Conservation (phyloP, 1,139 yeast species). For the Wickerhamiella pararugosa region DNA sequence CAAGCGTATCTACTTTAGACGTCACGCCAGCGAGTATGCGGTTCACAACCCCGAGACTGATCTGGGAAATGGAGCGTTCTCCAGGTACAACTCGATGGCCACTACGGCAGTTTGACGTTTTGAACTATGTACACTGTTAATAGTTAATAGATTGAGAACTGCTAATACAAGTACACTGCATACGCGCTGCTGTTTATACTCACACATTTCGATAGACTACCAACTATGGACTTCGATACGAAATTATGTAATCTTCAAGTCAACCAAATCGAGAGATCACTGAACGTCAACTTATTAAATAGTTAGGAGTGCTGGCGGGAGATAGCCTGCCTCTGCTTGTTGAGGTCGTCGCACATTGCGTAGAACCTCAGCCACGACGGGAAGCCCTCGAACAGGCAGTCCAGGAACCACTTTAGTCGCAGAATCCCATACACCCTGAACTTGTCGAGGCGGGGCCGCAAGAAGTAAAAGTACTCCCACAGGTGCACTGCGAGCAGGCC, state of each 20-base stretch:
- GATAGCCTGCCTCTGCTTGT: background rate
- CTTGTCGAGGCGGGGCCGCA: conserved; percentile 20
- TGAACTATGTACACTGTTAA: too few species aligned
- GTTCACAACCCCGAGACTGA: too few species aligned
- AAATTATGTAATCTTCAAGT: too few species aligned
- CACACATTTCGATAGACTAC: too few species aligned
- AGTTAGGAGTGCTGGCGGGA: conserved; percentile 1
- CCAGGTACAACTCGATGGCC: too few species aligned
- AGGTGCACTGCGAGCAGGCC: conserved; percentile 17
- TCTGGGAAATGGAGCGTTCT: too few species aligned
- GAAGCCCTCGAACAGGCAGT: conserved; percentile 23
- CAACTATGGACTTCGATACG: too few species aligned
- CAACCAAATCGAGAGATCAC: background rate
- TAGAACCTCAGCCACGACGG: conserved; percentile 19
- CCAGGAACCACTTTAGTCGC: conserved; percentile 19
- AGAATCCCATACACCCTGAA: conserved; percentile 21
- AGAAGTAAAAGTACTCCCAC: conserved; percentile 17
- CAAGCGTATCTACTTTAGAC: conserved; percentile 37
- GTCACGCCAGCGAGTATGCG: background rate
- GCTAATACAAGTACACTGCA: too few species aligned
- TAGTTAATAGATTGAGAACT: too few species aligned
- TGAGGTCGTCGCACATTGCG: conserved; percentile 4
- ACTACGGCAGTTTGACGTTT: too few species aligned
- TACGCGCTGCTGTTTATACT: too few species aligned
- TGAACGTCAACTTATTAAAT: background rate